Conservation (phyloP, 768 basidiomycete species). For the Serendipita sp. region DNA sequence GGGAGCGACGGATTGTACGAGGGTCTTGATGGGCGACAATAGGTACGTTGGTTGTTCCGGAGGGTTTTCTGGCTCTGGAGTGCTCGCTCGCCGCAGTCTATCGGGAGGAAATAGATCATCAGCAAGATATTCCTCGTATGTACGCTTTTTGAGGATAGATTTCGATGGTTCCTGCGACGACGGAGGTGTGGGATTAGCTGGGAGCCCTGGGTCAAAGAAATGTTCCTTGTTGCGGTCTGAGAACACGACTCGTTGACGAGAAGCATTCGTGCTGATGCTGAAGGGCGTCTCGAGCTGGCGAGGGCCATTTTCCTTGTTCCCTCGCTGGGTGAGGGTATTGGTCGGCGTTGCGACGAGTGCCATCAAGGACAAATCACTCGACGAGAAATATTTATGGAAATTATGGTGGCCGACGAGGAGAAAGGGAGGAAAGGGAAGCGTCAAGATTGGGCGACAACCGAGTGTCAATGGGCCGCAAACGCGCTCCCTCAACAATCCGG, state of each 20-base stretch:
- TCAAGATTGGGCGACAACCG: background rate
- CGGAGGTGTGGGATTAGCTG: slow-evolving; percentile 11
- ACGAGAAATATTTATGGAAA: background rate
- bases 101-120: slow-evolving; percentile 25
- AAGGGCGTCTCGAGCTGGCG: slow-evolving; percentile 12
- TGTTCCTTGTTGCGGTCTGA: background rate
- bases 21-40: slow-evolving; percentile 42
- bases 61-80: slow-evolving; percentile 64
- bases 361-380: background rate
- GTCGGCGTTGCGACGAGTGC: background rate
- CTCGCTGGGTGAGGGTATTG: slow-evolving; percentile 22
- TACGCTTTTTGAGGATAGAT: slow-evolving; percentile 46
- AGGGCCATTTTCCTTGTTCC: slow-evolving; percentile 36
- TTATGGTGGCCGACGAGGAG: background rate
- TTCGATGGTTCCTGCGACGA: slow-evolving; percentile 33
- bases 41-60: slow-evolving; percentile 49
- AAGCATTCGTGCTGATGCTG: slow-evolving; percentile 12
- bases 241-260: slow-evolving; percentile 15
- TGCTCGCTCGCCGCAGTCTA: slow-evolving; percentile 38
- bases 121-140: slow-evolving; percentile 22
- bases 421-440: background rate
- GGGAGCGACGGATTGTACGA: slow-evolving; percentile 25
- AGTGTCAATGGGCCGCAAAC: background rate
- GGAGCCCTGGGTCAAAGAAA: background rate
- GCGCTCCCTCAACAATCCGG: too few relatives aligned